Evolutionary conservation across 2,329 filamentous ascomycete species (phyloP).

Genomic region (Talaromyces marneffei): DNA sequence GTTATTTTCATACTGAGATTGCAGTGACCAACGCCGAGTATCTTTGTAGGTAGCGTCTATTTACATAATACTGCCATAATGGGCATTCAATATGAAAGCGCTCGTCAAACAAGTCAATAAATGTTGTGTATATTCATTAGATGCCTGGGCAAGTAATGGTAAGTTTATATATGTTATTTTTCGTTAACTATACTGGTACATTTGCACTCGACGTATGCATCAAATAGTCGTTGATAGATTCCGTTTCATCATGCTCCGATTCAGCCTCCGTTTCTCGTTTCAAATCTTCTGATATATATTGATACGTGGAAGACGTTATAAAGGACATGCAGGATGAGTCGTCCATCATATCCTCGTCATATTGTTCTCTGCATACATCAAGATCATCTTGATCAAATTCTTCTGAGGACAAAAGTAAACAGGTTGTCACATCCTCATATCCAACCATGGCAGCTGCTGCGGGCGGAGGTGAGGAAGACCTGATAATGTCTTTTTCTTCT

Average conservation of each 20-base stretch:
- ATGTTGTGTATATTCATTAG: not conserved
- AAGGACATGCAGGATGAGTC: not conserved
- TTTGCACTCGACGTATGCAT: not conserved
- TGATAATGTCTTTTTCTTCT: not conserved
- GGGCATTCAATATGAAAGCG: too few relatives aligned
- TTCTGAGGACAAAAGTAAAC: not conserved
- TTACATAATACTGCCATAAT: too few relatives aligned
- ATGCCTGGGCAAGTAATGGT: not conserved
- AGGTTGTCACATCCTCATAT: not conserved
- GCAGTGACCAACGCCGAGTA: too few relatives aligned
- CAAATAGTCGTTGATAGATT: not conserved
- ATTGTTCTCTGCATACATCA: not conserved
- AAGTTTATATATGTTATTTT: not conserved
- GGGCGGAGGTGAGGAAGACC: not conserved
- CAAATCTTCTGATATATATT: not conserved
- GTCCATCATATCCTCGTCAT: not conserved
- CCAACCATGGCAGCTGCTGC: not conserved
- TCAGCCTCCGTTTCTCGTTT: not conserved
- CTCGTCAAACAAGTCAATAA: not conserved
- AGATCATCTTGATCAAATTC: not conserved
- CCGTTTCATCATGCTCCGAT: not conserved
- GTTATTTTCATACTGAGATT: not conserved
- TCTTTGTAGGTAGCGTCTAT: too few relatives aligned
- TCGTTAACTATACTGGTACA: not conserved
- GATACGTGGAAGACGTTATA: not conserved